Evolutionary conservation across 768 basidiomycete species (phyloP), one percentile per base, ranked within the genome.

Genomic region (Lanmaoa pseudosensibilis): DNA sequence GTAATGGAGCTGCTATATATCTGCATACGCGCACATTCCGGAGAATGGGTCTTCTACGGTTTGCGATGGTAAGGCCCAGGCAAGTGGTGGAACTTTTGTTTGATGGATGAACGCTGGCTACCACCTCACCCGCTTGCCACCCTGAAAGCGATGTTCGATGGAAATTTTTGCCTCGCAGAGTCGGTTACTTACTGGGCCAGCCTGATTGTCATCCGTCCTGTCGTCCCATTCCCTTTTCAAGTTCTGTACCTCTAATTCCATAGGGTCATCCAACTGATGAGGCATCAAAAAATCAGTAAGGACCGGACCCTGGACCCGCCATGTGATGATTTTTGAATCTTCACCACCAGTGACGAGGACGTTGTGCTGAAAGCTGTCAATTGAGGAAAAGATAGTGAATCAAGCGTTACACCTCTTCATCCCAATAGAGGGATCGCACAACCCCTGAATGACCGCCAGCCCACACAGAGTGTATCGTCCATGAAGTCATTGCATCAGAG

Each of bases 351-450:
- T 80, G 19, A 81, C 63, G 13, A 82, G 60, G 19, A 77, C 63
- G 10, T 67, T 63, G 54, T 75, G 69, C 81, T 82, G 44, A n/a
- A 53, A 52, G 36, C 7, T 4, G 37, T 67, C 12, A 55, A 46
- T 2, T 3, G 34, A 58, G 44, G 40, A 34, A 25, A 34, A 16
- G 15, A 23, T 4, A 38, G 23, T 15, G 13, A 55, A 45, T 2
- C 32, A 53, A 49, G 11, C 10, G 27, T 56, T 65, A 39, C 15
- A 84, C 85, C 55, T 76, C 63, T 65, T 83, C 78, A 59, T 87
- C 86, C 78, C 79, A 84, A 23, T 79, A 57, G 9, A 84, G 63
- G 13, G 81, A 79, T 23, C 86, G 77, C 3, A 88, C 81, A 19
- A 87, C 63, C 4, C 83, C 85, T 6, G 69, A 64, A 63, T 88